phyloP scores from a whole-genome alignment of 1,139 yeast genomes.

The Entelexis sorbosivorans region DNA sequence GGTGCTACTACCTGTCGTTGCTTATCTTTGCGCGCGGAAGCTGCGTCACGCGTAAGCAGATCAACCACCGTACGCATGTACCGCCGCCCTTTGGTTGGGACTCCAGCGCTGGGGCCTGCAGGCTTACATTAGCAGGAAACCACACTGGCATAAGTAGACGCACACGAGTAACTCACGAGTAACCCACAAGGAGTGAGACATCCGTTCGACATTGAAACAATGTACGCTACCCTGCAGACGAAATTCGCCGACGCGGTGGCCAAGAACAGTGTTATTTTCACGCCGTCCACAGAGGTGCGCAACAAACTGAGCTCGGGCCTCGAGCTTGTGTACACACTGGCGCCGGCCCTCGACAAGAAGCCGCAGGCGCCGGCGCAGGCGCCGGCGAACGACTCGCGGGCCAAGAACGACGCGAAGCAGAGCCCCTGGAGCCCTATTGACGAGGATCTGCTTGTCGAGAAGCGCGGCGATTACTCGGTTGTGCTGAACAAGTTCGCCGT shows the following conservation, averaged over 20 bases:
- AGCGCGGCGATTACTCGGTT: conserved; percentile 40
- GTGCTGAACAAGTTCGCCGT: conserved; percentile 82
- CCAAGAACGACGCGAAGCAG: conserved; percentile 19
- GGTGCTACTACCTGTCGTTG: too few species aligned
- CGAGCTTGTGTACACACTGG: conserved; percentile 34
- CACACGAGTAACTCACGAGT: background rate
- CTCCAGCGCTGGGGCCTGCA: background rate
- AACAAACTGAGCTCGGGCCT: conserved; percentile 28
- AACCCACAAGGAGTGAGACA: background rate
- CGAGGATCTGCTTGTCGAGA: conserved; percentile 55
- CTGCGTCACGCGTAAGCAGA: background rate
- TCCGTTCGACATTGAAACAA: background rate
- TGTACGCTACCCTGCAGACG: conserved; percentile 23
- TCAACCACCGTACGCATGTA: background rate
- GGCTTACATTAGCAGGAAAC: background rate
- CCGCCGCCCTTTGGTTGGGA: too few species aligned
- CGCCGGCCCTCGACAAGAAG: conserved; percentile 46
- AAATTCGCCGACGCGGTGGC: conserved; percentile 31
- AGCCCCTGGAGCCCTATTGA: conserved; percentile 80
- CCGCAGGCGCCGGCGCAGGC: conserved; percentile 35
- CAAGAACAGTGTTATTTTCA: conserved; percentile 27
- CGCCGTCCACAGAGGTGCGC: conserved; percentile 25
- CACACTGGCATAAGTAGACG: background rate
- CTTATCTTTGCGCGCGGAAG: too few species aligned
- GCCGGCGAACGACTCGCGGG: conserved; percentile 24